Conservation (phyloP, 2,329 filamentous ascomycete species). For the Aspergillus ustus region DNA sequence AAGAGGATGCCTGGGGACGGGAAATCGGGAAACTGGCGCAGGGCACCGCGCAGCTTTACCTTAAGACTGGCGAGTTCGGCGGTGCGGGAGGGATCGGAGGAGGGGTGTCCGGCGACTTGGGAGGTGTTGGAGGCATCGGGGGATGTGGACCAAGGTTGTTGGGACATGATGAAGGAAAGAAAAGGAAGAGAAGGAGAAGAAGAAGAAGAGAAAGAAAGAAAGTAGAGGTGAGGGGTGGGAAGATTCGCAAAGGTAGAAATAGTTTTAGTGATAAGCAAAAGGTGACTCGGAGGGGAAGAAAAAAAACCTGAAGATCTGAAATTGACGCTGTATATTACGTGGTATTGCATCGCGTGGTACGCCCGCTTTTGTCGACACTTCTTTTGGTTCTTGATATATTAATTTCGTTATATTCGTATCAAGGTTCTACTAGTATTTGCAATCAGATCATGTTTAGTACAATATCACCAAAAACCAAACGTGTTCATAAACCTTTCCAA, state of each 20-base stretch:
- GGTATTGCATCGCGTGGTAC: background rate
- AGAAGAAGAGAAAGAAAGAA: constrained; percentile 22
- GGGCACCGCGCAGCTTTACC: constrained; percentile 69
- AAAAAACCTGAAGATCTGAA: constrained; percentile 18
- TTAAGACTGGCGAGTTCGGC: constrained; percentile 66
- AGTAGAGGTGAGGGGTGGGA: constrained; percentile 25
- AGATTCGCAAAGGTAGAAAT: constrained; percentile 26
- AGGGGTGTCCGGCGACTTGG: constrained; percentile 48
- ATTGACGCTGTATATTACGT: constrained; percentile 1
- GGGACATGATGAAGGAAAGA: constrained; percentile 44
- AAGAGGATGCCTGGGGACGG: constrained; percentile 91
- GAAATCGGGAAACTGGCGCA: constrained; percentile 91
- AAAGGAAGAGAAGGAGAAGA: constrained; percentile 20
- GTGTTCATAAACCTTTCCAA: background rate
- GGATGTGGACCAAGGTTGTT: constrained; percentile 34
- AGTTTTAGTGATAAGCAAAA: constrained; percentile 24
- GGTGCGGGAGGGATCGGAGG: constrained; percentile 53
- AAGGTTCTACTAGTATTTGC: background rate
- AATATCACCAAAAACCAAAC: background rate
- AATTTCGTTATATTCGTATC: background rate
- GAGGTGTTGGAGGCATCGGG: constrained; percentile 47
- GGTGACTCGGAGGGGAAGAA: constrained; percentile 4
- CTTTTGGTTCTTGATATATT: background rate
- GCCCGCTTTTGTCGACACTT: background rate
- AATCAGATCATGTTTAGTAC: background rate